Base-by-base conservation (phyloP, 306 rosid species). In the Vigna trinervia region DNA sequence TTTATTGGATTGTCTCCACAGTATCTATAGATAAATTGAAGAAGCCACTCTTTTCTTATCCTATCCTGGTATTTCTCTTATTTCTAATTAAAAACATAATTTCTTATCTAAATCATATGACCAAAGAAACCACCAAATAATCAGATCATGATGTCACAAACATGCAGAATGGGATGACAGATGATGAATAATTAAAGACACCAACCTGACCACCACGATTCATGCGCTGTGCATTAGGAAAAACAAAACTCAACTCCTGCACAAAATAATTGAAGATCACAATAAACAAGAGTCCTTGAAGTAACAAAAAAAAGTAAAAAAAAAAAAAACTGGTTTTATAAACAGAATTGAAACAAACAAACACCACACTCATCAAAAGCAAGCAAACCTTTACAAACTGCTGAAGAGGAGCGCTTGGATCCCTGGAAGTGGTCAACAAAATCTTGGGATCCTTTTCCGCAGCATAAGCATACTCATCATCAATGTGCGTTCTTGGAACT, bases 201-300 rank as follows among this genome's bases (percentile, higher is more conserved):
- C 91, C 52, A 75, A 92, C 98, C 98, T 95, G 97, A 67, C 96
- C 87, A 87, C 98, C 98, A 69, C 98, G 97, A 83, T 95, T 95
- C 87, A 92, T 91, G 80, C 88, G 88, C 75, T 89, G 88, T 8
- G 97, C 92, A 87, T 95, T 95, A 5, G 98, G 98, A 76, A 95
- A 90, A 71, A 95, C 91, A 43, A 87, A 56, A 76, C 88, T 95
- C 84, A 95, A 74, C 75, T 95, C 98, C 98, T 95, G 81, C 71
- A 79, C 36, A 69, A 64, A 45, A 77, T 45, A 79, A 73, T 23
- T 22, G 39, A 80, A 76, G 36, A 60, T 36, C 22, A 71, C 23
- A 15, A 64, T n/a, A 11, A 66, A 77, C 26, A 68, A 68, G 74
- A 41, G 12, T 60, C n/a, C 5, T 26, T 28, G 12, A 50, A 64